These are phyloP conservation scores for Claviceps digitariae DNA, from an alignment of 2,329 filamentous ascomycete genomes.

Conservation along the genomic window DNA sequence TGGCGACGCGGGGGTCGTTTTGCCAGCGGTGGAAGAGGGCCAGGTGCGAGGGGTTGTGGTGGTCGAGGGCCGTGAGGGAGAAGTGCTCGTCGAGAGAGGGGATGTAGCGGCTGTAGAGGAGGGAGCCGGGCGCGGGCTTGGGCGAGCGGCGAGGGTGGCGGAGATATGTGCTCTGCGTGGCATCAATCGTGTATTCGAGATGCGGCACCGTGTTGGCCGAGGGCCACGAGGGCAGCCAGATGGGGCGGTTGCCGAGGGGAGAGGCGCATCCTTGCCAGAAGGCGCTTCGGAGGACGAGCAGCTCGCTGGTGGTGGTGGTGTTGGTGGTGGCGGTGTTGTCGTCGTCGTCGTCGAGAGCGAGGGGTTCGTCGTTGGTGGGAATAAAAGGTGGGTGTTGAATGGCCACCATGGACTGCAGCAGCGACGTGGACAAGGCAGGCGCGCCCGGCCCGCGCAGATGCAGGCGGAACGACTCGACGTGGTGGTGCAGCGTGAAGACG, in stretches of 20 bases:
- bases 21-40: conserved; percentile 63
- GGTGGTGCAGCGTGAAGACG: background rate
- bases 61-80: conserved; percentile 57
- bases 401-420: conserved; percentile 20
- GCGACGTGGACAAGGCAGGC: background rate
- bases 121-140: conserved; percentile 52
- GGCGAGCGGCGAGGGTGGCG: conserved; percentile 54
- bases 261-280: conserved; percentile 58
- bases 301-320: conserved; percentile 8
- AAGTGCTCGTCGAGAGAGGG: conserved; percentile 61
- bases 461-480: background rate
- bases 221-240: conserved; percentile 38
- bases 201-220: conserved; percentile 21
- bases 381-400: conserved; percentile 31
- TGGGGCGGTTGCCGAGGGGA: conserved; percentile 46
- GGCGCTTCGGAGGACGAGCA: conserved; percentile 32
- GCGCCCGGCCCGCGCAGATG: background rate
- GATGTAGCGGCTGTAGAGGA: conserved; percentile 64
- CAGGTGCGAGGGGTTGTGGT: conserved; percentile 45
- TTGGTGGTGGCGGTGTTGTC: background rate
- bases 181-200: conserved; percentile 20
- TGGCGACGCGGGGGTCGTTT: conserved; percentile 64
- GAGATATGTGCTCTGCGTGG: conserved; percentile 18
- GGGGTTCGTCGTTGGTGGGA: conserved; percentile 9
- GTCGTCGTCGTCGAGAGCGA: conserved; percentile 13